phyloP scores from a whole-genome alignment of 306 rosid genomes.

The Vigna angularis region DNA sequence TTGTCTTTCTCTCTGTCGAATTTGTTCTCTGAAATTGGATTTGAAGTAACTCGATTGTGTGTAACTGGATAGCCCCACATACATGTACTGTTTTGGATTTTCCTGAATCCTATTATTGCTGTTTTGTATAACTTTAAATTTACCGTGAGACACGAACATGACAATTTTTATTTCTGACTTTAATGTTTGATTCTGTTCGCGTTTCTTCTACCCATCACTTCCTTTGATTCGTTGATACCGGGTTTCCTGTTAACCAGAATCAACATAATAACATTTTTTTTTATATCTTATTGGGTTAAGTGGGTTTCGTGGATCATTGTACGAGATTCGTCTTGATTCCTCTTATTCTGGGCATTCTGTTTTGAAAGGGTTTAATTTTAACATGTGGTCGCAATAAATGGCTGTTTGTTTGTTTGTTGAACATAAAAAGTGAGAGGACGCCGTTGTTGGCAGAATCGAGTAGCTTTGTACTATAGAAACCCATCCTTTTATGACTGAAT shows the following conservation, averaged over 20 bases:
- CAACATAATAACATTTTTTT: too few species aligned
- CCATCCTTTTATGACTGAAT: constrained; percentile 29
- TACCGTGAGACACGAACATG: not conserved
- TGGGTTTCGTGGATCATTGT: not conserved
- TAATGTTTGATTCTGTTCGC: not conserved
- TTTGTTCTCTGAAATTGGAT: not conserved
- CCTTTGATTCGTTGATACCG: constrained; percentile 1
- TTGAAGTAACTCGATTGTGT: not conserved
- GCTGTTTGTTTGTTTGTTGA: constrained; percentile 34
- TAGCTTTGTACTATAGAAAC: constrained; percentile 13
- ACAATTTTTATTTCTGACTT: not conserved
- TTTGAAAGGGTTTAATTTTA: not conserved
- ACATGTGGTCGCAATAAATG: constrained; percentile 26
- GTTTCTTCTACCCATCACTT: not conserved
- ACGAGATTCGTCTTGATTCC: not conserved
- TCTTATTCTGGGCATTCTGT: not conserved
- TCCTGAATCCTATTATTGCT: not conserved
- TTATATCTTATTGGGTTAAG: not conserved
- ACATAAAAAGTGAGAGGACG: constrained; percentile 28
- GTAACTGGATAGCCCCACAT: not conserved
- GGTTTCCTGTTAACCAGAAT: constrained; percentile 15
- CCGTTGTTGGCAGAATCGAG: not conserved
- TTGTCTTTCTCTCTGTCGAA: not conserved
- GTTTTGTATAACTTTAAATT: not conserved
- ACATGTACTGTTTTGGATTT: too few species aligned